Evolutionary conservation across 164 flowering plant genomes (phyloP).

Genomic region (Umbilicus rupestris): DNA sequence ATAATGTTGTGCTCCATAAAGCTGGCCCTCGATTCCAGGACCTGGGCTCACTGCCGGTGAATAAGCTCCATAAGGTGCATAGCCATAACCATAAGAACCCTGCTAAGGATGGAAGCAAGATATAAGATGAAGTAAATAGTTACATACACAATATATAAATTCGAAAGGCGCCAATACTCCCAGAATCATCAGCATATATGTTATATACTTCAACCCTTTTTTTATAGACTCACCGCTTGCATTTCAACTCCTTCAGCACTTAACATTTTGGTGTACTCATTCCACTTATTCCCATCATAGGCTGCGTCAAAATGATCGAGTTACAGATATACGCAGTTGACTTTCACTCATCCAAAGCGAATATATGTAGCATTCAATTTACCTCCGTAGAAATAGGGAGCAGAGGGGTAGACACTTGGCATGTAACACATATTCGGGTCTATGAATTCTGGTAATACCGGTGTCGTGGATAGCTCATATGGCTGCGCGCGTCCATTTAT

Average conservation of each 20-base stretch:
- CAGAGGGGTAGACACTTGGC: slow-evolving; percentile 26
- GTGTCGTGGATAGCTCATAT: slow-evolving; percentile 32
- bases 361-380: background rate
- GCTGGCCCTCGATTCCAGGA: slow-evolving; percentile 81
- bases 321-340: background rate
- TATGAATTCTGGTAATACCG: slow-evolving; percentile 19
- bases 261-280: slow-evolving; percentile 38
- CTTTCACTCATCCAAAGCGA: background rate
- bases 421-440: slow-evolving; percentile 30
- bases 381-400: slow-evolving; percentile 32
- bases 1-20: slow-evolving; percentile 69
- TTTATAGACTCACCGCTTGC: slow-evolving; percentile 35
- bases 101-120: slow-evolving; percentile 34
- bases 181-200: too few species aligned
- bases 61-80: slow-evolving; percentile 64
- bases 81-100: slow-evolving; percentile 68
- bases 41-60: slow-evolving; percentile 56
- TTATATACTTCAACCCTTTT: too few species aligned
- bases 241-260: slow-evolving; percentile 56
- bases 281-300: slow-evolving; percentile 63
- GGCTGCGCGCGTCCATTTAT: slow-evolving; percentile 36
- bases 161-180: too few species aligned
- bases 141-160: background rate
- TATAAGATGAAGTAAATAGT: slow-evolving; percentile 4
- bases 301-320: slow-evolving; percentile 20